Base-by-base conservation (phyloP, 805 yeast species). In the Metschnikowia matae region DNA sequence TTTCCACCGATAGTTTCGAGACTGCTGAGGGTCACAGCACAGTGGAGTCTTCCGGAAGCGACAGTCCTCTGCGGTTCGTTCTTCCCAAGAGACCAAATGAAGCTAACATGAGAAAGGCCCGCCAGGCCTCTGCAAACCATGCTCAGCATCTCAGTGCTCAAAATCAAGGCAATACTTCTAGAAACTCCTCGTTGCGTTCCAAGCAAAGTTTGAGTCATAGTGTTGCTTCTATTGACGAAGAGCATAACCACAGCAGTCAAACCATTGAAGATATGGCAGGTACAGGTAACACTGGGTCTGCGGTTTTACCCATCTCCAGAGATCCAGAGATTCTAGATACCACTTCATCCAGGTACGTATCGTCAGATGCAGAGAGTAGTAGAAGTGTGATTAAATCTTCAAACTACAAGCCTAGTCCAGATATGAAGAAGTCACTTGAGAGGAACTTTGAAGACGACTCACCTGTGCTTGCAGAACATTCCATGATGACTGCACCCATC, bases 31-130 rank as follows among this genome's bases (percentile, higher is more conserved):
- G 44, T 15, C 26, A 23, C 21, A 35, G 23, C 14, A 11, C 34
- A 15, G 13, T 15, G 17, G 40, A 23, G 11, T 35, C 47, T n/a
- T 14, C 37, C 3, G 34, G 13, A 15, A 15, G 20, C 34, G 18
- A 32, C 32, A 21, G 36, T 26, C 40, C 18, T 15, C 48, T 20
- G 48, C 44, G 10, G 49, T 36, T 48, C n/a, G 33, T 31, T 8
- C 39, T 57, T n/a, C 61, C 61, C 18, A 52, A 54, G 45, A 44
- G 61, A 37, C 61, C 61, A 5, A 49, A 48, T 32, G 52, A 54
- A 6, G 49, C 49, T 21, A 50, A 46, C 44, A 38, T 57, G 54
- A 47, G 41, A 15, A 31, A 44, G 43, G 61, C 60, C n/a, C 47
- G 59, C 10, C 53, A 52, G 40, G 55, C 53, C 1, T 54, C 58